Percentiles rank a stretch among this genome's conserved stretches.
Evolutionary conservation across 495 filamentous ascomycete species (phyloP).

Genomic region (Annulohypoxylon nitens): DNA sequence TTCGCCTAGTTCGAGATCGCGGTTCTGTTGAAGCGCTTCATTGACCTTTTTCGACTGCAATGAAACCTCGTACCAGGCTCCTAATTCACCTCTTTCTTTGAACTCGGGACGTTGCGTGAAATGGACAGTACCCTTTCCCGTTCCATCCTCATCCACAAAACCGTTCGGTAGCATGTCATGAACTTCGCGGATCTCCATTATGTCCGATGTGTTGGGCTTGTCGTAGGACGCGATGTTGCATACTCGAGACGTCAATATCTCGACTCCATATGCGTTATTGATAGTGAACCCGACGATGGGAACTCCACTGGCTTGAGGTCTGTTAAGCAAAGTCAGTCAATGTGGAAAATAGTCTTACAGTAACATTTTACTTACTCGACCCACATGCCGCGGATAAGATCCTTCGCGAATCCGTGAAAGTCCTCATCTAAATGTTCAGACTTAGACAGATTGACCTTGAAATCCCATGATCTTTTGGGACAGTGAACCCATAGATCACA

Average conservation of each 20-base stretch:
- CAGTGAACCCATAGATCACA: conserved; percentile 58
- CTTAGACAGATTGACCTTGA: conserved; percentile 50
- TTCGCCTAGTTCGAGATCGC: conserved; percentile 54
- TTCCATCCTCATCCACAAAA: background rate
- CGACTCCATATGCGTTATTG: conserved; percentile 27
- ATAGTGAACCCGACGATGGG: conserved; percentile 47
- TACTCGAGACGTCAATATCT: conserved; percentile 51
- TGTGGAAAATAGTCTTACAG: background rate
- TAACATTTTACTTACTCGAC: conserved; percentile 54
- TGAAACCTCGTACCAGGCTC: conserved; percentile 59
- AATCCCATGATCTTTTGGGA: conserved; percentile 58
- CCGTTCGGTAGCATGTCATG: conserved; percentile 49
- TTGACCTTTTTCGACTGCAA: conserved; percentile 52
- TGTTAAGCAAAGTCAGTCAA: conserved; percentile 27
- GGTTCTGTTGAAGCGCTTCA: conserved; percentile 54
- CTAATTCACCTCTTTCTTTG: conserved; percentile 22
- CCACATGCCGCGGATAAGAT: conserved; percentile 51
- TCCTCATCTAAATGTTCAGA: conserved; percentile 39
- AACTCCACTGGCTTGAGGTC: conserved; percentile 23
- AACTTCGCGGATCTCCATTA: conserved; percentile 60
- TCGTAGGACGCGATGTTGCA: conserved; percentile 47
- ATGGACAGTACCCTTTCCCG: background rate
- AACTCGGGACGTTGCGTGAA: conserved; percentile 12
- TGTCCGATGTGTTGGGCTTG: conserved; percentile 25
- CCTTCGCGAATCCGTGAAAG: conserved; percentile 50